Base-by-base conservation (phyloP, 805 yeast species). In the Ogataea ramenticola region DNA sequence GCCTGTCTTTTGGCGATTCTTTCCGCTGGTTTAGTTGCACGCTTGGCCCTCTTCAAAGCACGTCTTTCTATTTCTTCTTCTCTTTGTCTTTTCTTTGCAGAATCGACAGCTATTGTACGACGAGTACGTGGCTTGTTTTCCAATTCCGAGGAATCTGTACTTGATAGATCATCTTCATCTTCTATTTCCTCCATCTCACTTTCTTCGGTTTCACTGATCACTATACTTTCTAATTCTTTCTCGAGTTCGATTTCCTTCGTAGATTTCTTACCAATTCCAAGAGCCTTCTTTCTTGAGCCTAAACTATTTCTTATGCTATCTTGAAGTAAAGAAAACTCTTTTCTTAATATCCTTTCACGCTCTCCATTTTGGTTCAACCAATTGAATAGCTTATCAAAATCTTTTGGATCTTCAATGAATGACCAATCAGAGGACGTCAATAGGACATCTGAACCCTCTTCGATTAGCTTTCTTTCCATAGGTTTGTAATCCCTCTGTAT, bases 361-460 rank as follows among this genome's bases (percentile, higher is more conserved):
- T 66, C 68, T 3, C 96, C 96, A 74, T 82, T 78, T 4, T 77
- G 79, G 51, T 83, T 80, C 41, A 89, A 66, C 87, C 91, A 83
- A n/a, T 63, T 58, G 9, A 81, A 46, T 22, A 90, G 56, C 14
- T 57, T 57, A 1, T 74, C 76, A 29, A 88, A 60, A 34, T 83
- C 82, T n/a, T 71, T 75, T 0, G 73, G 68, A 2, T 57, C 65
- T 50, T 88, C 95, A 50, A 79, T 75, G 52, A 61, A 86, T 43
- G 82, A 75, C 97, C 97, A 89, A 32, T 77, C 75, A 5, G 62
- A 48, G 1, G 74, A 68, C 14, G 71, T 61, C 10, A 80, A 51
- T 20, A 86, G 56, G 6, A 79, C 74, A 44, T 72, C 77, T 1
- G 82, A 76, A 1, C 70, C 65, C 55, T 86, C 96, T 53, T 84